Conservation (phyloP, 2,329 filamentous ascomycete genomes). For the Clonostachys rosea region DNA sequence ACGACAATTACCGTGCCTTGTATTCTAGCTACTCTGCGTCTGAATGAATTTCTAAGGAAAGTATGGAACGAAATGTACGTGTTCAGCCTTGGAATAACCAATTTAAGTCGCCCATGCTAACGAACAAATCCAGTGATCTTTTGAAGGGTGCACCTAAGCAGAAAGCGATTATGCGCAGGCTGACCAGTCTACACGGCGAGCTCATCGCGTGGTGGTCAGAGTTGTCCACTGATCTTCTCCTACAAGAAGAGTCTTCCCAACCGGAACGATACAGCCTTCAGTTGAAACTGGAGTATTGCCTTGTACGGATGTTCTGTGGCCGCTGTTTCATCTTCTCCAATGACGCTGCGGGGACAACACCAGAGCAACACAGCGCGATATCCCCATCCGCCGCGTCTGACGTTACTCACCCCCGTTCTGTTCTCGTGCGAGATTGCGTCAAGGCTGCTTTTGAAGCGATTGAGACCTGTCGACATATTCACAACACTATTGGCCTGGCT, state of each 20-base stretch:
- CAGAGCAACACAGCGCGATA: conserved; percentile 9
- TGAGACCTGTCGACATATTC: conserved; percentile 41
- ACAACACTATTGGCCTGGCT: conserved; percentile 44
- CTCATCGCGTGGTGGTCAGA: conserved; percentile 30
- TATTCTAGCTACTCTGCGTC: conserved; percentile 34
- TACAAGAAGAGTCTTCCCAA: conserved; percentile 27
- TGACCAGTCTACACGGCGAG: conserved; percentile 26
- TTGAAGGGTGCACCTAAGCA: conserved; percentile 23
- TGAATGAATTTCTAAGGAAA: conserved; percentile 25
- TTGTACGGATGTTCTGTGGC: conserved; percentile 47
- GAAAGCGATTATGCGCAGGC: conserved; percentile 14
- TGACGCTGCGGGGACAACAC: conserved; percentile 3
- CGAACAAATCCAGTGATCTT: conserved; percentile 13
- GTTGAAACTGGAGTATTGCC: conserved; percentile 45
- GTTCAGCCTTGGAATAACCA: neutral
- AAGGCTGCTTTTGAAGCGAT: conserved; percentile 45
- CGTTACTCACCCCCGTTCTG: conserved; percentile 22
- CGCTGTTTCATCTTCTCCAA: conserved; percentile 39
- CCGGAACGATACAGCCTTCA: conserved; percentile 40
- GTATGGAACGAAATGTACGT: conserved; percentile 31
- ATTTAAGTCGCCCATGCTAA: neutral
- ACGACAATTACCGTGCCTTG: conserved; percentile 36
- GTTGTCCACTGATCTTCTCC: conserved; percentile 19
- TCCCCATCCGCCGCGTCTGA: conserved; percentile 14
- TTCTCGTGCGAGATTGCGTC: conserved; percentile 44